Evolutionary conservation across 805 yeast species (phyloP), one percentile per base, ranked within the genome.

Genomic region (Saccharomycopsis sp.): DNA sequence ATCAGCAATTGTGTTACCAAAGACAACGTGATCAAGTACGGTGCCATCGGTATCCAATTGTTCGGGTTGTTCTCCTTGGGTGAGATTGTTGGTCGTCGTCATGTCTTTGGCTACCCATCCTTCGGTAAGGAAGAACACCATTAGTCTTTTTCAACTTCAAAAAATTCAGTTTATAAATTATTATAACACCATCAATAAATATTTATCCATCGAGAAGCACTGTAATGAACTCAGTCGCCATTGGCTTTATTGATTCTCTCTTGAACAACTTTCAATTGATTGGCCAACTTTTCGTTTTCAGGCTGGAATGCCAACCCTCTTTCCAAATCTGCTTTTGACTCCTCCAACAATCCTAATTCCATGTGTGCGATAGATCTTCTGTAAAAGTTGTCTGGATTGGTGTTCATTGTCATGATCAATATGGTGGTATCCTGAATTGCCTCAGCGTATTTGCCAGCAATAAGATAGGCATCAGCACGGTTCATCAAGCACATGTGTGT

Each of bases 31-130:
- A 62, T 76, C 53, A 77, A 74, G 64, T 82, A 72, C 60, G 80
- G 80, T 53, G 80, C 88, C 29, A 77, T 75, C 64, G 78, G 77
- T 52, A 65, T 87, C 52, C 98, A 92, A 68, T 65, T 89, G 42
- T 68, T 84, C 51, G 98, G 96, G 50, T 73, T 88, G 61, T 92
- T 87, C 66, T 77, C 96, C 20, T 71, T 89, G 35, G 98, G 98
- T 60, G 98, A 92, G 73, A 77, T 88, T 53, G 72, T 92, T 57
- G 98, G 98, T 58, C 86, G 97, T 73, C 82, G 97, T 71, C 77
- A 83, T 57, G 54, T 92, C 47, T 83, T 87, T 57, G 96, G 96
- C 53, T 89, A 92, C 72, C 83, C 84, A 57, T 56, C 70, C 13
- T 70, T 63, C 52, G 77, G 75, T 48, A 31, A 43, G 33, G 30